These are phyloP conservation scores for Gaertneriomyces semiglobifer DNA, from an alignment of 192 early-diverging fungal genomes.

Conservation along the genomic window DNA sequence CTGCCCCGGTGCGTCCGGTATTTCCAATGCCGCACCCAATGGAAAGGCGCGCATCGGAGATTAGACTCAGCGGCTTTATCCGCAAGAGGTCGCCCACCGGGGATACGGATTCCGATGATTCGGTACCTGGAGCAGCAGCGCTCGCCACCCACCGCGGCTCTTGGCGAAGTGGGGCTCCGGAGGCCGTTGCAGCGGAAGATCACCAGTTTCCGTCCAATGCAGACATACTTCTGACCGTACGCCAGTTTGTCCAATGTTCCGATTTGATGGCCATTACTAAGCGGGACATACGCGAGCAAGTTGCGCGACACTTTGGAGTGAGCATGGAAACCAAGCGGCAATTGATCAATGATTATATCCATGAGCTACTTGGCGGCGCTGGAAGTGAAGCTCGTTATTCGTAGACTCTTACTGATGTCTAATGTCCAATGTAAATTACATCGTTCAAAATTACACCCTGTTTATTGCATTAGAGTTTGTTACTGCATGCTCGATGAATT, in stretches of 20 bases:
- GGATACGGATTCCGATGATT: no score
- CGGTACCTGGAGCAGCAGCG: background rate
- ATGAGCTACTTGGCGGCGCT: slow-evolving; percentile 28
- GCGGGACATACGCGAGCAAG: slow-evolving; percentile 74
- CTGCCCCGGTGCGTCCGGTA: background rate
- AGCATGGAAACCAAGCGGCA: slow-evolving; percentile 72
- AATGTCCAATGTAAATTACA: no score
- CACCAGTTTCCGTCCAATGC: slow-evolving; percentile 53
- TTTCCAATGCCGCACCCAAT: slow-evolving; percentile 31
- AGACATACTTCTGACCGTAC: slow-evolving; percentile 63
- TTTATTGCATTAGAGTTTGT: no score
- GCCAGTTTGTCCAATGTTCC: slow-evolving; percentile 72
- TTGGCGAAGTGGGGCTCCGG: background rate
- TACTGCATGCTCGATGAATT: no score
- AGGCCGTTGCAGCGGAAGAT: background rate
- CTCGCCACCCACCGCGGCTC: background rate
- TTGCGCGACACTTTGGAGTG: slow-evolving; percentile 65
- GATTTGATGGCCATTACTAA: slow-evolving; percentile 92
- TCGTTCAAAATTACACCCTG: no score
- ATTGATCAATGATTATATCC: slow-evolving; percentile 77
- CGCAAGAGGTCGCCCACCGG: background rate
- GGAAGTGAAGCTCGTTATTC: no score
- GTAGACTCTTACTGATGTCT: no score
- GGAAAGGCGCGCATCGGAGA: slow-evolving; percentile 24
- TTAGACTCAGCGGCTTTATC: slow-evolving; percentile 19